These are phyloP conservation scores for Dryas alaskensis DNA, from an alignment of 306 rosid genomes.

Conservation along the genomic window DNA sequence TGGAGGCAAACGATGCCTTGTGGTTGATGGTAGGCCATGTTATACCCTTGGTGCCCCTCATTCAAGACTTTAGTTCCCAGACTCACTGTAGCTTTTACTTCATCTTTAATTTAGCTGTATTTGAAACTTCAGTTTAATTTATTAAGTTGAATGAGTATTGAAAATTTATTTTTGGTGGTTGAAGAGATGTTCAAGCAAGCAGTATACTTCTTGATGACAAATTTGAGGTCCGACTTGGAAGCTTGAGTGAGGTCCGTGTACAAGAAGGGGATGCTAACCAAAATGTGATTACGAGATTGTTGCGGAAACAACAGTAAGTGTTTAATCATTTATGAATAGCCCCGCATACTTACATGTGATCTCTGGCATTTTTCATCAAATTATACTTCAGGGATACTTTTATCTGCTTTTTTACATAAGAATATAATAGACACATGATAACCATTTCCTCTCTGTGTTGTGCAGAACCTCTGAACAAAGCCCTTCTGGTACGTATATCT, in stretches of 20 bases:
- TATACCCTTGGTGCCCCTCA: background rate
- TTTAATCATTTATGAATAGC: background rate
- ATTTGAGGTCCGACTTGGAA: conserved; percentile 95
- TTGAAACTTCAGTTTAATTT: background rate
- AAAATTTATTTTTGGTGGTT: conserved; percentile 31
- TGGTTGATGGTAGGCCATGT: background rate
- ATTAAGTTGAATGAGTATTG: conserved; percentile 8
- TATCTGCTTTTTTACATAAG: background rate
- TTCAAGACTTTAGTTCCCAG: background rate
- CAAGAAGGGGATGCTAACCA: conserved; percentile 77
- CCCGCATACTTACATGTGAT: background rate
- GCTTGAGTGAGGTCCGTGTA: conserved; percentile 70
- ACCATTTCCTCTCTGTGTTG: conserved; percentile 16
- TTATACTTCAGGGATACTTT: background rate
- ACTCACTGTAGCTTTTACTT: background rate
- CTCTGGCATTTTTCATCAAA: conserved; percentile 13
- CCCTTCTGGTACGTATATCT: conserved; percentile 52
- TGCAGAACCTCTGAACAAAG: conserved; percentile 66
- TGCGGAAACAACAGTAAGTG: conserved; percentile 78
- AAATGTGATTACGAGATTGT: conserved; percentile 56
- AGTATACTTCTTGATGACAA: conserved; percentile 96
- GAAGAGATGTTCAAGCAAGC: conserved; percentile 91
- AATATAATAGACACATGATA: conserved; percentile 8
- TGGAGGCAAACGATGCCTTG: background rate
- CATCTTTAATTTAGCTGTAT: background rate